phyloP scores from a whole-genome alignment of 2,329 filamentous ascomycete species.

The Fusarium mangiferae region DNA sequence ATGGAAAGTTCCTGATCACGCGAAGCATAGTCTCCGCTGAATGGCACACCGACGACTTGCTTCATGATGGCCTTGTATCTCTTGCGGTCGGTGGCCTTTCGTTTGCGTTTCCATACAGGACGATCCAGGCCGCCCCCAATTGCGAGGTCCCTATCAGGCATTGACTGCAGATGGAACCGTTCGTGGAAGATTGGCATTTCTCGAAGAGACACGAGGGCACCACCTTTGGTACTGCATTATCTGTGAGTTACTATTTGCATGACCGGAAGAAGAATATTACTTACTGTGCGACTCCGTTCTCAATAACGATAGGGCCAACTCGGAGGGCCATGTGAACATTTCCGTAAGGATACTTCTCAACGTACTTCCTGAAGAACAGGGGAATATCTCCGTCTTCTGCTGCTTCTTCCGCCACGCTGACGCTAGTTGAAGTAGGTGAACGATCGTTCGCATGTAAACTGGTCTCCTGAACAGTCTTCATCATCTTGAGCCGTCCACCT shows the following conservation, averaged over 20 bases:
- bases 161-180: conserved; percentile 36
- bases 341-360: conserved; percentile 50
- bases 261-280: conserved; percentile 4
- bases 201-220: conserved; percentile 42
- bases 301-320: conserved; percentile 53
- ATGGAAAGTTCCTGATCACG: conserved; percentile 42
- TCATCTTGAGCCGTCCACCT: conserved; percentile 9
- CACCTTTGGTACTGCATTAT: conserved; percentile 36
- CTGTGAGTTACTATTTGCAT: not conserved
- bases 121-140: conserved; percentile 24
- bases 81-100: conserved; percentile 32
- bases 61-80: conserved; percentile 54
- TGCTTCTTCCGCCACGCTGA: conserved; percentile 25
- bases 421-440: conserved; percentile 18
- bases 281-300: conserved; percentile 53
- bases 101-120: conserved; percentile 21
- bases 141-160: conserved; percentile 25
- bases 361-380: conserved; percentile 43
- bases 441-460: conserved; percentile 8
- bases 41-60: conserved; percentile 52
- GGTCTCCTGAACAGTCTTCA: conserved; percentile 16
- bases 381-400: conserved; percentile 44
- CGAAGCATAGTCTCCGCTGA: conserved; percentile 44
- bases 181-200: conserved; percentile 36
- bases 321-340: conserved; percentile 55